Conservation (phyloP, 2,329 filamentous ascomycete genomes). For the Chrysoporthe austroafricana region DNA sequence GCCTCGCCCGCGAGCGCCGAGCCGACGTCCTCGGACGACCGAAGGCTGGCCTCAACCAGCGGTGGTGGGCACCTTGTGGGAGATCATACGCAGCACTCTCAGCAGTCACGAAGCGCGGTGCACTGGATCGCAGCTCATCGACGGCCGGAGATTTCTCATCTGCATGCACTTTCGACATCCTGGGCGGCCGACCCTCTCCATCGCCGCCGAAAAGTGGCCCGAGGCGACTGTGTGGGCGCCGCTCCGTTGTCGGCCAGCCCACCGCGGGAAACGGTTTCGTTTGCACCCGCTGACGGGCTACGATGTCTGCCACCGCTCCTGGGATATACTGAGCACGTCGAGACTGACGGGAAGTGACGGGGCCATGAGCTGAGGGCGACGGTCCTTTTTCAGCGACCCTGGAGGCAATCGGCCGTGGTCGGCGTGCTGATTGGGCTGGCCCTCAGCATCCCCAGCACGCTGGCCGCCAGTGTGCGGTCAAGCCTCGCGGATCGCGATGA, state of each 20-base stretch:
- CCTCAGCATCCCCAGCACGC: no score
- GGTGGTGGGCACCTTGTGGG: background rate
- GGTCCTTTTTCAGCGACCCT: background rate
- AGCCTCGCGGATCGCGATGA: slow-evolving; percentile 1
- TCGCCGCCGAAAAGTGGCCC: slow-evolving; percentile 12
- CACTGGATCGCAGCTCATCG: background rate
- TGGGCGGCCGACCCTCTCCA: background rate
- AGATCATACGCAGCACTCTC: background rate
- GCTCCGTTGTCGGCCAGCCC: slow-evolving; percentile 27
- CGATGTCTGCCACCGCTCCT: background rate
- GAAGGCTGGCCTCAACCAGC: background rate
- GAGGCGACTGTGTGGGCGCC: slow-evolving; percentile 15
- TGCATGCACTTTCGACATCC: slow-evolving; percentile 9
- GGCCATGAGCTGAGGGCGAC: background rate
- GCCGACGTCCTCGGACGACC: slow-evolving; percentile 12
- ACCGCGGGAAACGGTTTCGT: background rate
- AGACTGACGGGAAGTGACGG: no score
- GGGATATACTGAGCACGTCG: background rate
- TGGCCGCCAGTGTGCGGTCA: no score
- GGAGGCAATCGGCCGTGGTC: background rate
- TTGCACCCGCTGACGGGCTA: background rate
- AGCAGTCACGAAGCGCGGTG: background rate
- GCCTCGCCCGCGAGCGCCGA: slow-evolving; percentile 1
- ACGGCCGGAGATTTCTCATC: background rate
- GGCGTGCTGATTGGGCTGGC: background rate